These are phyloP conservation scores for Catunica adiposa DNA, from an alignment of 2,329 filamentous ascomycete species.

Conservation along the genomic window DNA sequence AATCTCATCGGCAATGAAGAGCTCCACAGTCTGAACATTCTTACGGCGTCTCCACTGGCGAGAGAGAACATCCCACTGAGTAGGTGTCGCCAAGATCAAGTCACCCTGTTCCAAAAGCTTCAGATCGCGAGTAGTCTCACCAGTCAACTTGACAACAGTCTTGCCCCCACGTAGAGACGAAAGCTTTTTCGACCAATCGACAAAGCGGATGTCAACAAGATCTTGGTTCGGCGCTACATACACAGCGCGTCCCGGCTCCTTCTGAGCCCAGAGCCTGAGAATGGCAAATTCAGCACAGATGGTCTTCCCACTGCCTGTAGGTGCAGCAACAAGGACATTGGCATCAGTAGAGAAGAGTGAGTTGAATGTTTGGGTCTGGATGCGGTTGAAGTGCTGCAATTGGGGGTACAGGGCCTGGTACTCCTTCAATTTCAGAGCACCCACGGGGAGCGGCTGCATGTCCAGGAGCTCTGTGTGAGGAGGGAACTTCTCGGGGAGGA, in stretches of 20 bases:
- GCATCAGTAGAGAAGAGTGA: conserved; percentile 81
- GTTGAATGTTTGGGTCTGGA: conserved; percentile 95
- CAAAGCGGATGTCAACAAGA: conserved; percentile 63
- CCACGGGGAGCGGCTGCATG: conserved; percentile 76
- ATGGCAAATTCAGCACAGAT: conserved; percentile 91
- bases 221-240: conserved; percentile 94
- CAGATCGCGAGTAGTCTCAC: conserved; percentile 79
- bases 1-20: conserved; percentile 90
- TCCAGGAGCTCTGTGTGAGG: conserved; percentile 85
- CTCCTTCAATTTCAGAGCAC: conserved; percentile 73
- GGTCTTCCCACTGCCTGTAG: conserved; percentile 90
- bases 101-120: conserved; percentile 78
- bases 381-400: conserved; percentile 86
- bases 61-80: conserved; percentile 91
- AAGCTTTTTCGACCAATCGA: conserved; percentile 74
- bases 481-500: conserved; percentile 88
- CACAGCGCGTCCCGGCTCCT: conserved; percentile 52
- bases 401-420: conserved; percentile 67
- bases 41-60: conserved; percentile 93
- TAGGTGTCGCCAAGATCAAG: conserved; percentile 77
- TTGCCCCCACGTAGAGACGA: conserved; percentile 62
- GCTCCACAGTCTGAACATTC: conserved; percentile 75
- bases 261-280: conserved; percentile 61
- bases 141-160: conserved; percentile 79
- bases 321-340: conserved; percentile 84